phyloP scores from a whole-genome alignment of 1,284 basidiomycete genomes.

The Albatrellus sp. region DNA sequence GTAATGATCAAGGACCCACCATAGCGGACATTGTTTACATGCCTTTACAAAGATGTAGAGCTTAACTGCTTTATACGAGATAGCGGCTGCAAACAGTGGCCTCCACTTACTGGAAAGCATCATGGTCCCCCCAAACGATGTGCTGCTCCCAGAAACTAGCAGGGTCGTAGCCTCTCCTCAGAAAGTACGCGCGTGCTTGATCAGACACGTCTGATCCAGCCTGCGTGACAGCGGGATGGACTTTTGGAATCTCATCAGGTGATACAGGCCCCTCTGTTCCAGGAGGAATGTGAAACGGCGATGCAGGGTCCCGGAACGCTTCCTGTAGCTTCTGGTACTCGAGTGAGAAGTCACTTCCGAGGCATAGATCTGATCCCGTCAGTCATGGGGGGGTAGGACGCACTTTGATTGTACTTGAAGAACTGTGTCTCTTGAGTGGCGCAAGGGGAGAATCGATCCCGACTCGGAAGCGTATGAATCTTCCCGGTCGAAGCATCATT shows the following conservation, averaged over 20 bases:
- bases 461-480: neutral
- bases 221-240: no score
- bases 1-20: slow-evolving; percentile 28
- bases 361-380: no score
- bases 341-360: no score
- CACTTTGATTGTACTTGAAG: no score
- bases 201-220: slow-evolving; percentile 14
- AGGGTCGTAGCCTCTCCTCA: slow-evolving; percentile 41
- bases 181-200: slow-evolving; percentile 31
- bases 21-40: slow-evolving; percentile 69
- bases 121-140: slow-evolving; percentile 66
- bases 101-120: slow-evolving; percentile 52
- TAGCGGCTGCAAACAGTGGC: neutral
- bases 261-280: slow-evolving; percentile 48
- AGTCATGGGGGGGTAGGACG: neutral
- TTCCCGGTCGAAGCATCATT: no score
- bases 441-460: neutral
- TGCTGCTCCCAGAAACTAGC: slow-evolving; percentile 58
- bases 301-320: slow-evolving; percentile 50
- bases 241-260: slow-evolving; percentile 25
- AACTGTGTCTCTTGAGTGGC: no score
- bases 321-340: slow-evolving; percentile 30
- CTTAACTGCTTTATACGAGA: neutral
- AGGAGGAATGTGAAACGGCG: slow-evolving; percentile 52
- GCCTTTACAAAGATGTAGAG: slow-evolving; percentile 25